Evolutionary conservation across 495 filamentous ascomycete genomes (phyloP), one percentile per base, ranked within the genome.

Genomic region (Annulohypoxylon moriforme): DNA sequence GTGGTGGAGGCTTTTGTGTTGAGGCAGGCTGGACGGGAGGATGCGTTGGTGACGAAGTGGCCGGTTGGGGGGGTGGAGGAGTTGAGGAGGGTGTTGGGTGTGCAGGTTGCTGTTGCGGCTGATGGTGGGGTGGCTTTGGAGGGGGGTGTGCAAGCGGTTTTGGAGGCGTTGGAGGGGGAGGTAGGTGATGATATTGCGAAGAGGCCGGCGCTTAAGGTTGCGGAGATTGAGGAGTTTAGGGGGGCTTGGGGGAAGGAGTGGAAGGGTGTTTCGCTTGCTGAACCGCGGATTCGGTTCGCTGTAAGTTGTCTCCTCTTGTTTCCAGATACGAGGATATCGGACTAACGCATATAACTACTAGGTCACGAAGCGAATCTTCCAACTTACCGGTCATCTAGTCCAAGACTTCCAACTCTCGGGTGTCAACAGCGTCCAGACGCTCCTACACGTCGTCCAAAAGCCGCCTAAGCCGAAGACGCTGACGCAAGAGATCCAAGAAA

Each of bases 291-390:
- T 70, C 93, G 92, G 75, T 94, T 95, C 81, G 88, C 88, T 67
- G 91, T 94, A 84, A 79, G 91, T 88, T 64, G 36, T 69, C 25
- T 25, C 14, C 8, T 6, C 25, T 14, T 14, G 3, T 29, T 5
- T 38, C 25, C 24, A 1, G 14, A 13, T 22, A 36, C 36, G n/a
- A 4, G 14, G 31, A n/a, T n/a, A 40, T 20, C 3, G 13, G 36
- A 42, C 66, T 56, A 55, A 42, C 49, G 16, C 13, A 7, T 13
- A 24, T 27, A n/a, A n/a, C n/a, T 27, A 6, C 29, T 67, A 95
- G 93, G 84, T 93, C 67, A 78, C 91, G 64, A 96, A 95, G 82
- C 89, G 93, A 42, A 81, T 93, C 53, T 86, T 90, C 75, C 90
- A 93, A 76, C 82, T 98, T 58, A 94, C 89, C 29, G 93, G 93